These are phyloP conservation scores for Lagenaria siceraria DNA, from an alignment of 306 rosid species.

Conservation along the genomic window DNA sequence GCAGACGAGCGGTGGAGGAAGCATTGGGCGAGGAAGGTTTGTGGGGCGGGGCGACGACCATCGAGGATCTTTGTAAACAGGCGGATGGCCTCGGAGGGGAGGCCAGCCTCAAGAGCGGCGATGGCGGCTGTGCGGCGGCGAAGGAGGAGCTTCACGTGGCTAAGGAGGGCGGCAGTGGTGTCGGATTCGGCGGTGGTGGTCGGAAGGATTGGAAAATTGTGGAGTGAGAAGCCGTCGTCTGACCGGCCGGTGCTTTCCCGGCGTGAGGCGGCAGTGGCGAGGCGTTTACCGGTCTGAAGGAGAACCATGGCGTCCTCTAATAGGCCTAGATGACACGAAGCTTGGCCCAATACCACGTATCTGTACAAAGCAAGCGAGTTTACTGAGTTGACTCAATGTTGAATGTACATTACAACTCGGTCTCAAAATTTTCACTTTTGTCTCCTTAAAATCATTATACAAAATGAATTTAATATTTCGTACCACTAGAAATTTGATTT, in stretches of 20 bases:
- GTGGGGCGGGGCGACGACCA: slow-evolving; percentile 82
- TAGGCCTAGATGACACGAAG: slow-evolving; percentile 77
- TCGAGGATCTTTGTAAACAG: slow-evolving; percentile 78
- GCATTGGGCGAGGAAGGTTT: slow-evolving; percentile 76
- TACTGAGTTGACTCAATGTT: not conserved
- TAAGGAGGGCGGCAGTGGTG: slow-evolving; percentile 40
- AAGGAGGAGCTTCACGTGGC: slow-evolving; percentile 66
- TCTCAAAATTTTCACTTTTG: no score
- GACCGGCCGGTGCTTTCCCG: slow-evolving; percentile 81
- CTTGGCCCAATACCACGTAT: slow-evolving; percentile 73
- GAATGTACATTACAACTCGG: no score
- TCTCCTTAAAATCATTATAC: no score
- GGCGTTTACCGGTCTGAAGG: slow-evolving; percentile 84
- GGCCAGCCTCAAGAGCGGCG: slow-evolving; percentile 77
- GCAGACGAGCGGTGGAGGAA: slow-evolving; percentile 72
- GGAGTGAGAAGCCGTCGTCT: slow-evolving; percentile 57
- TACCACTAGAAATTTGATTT: no score
- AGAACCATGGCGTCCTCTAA: slow-evolving; percentile 95
- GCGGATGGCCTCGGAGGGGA: slow-evolving; percentile 79
- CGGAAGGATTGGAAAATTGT: slow-evolving; percentile 14
- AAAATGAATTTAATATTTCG: no score
- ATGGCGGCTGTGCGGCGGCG: slow-evolving; percentile 80
- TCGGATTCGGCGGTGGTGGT: slow-evolving; percentile 28
- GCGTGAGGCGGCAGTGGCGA: slow-evolving; percentile 81
- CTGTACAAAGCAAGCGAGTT: slow-evolving; percentile 17